Evolutionary conservation across 2,329 filamentous ascomycete genomes (phyloP), one percentile per base, ranked within the genome.

Genomic region (Aspergillus intermedius): DNA sequence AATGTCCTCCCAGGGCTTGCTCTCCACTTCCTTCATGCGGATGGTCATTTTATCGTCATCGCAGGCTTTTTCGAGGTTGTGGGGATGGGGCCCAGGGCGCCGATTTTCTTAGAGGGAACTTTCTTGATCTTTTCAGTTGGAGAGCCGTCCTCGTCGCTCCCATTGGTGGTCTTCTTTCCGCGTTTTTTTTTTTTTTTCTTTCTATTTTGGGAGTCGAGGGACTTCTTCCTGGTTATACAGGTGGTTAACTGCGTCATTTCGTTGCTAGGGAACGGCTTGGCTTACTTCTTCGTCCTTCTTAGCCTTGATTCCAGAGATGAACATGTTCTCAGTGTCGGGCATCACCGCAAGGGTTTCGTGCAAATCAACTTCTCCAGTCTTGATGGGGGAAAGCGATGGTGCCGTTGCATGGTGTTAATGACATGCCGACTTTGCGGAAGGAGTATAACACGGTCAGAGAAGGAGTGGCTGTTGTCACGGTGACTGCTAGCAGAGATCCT

Each of bases 21-120:
- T 15, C 41, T 30, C 23, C 2, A 9, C 12, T n/a, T 17, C 41
- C 3, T 17, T 15, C 23, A 43, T 17, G 23, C n/a, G 23, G 12
- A 43, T 25, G 23, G 30, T 15, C 22, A 15, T 43, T 15, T 43
- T 43, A 9, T 43, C 41, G 1, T 9, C 22, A 12, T 3, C n/a
- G 23, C 22, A 9, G 13, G 41, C 41, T 13, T 15, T 22, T 1
- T 59, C 60, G 12, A 54, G 48, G 53, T 55, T 13, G 56, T 57
- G 1, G 63, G 61, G 44, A 66, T 60, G 0, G 56, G 50, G 1
- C 40, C 44, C 13, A 56, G 46, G 1, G 35, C 3, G 10, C 21
- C 42, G 23, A 46, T 54, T 34, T 50, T 54, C 44, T 46, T 51
- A 7, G 42, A 42, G 13, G 43, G 44, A 22, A 17, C 15, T 30